Evolutionary conservation across 2,329 filamentous ascomycete species (phyloP).

Genomic region (Botrytis elliptica): DNA sequence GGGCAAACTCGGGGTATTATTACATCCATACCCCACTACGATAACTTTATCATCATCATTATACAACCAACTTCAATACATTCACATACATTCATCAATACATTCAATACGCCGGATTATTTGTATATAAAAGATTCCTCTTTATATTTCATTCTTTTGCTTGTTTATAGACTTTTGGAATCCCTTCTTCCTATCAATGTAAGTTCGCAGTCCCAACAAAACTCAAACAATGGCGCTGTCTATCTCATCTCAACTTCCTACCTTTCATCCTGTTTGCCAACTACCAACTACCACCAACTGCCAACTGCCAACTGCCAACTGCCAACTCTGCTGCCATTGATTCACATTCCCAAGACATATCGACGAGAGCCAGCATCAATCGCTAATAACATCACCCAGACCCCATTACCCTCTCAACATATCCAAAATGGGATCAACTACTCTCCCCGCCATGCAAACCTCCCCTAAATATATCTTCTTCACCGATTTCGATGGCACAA

Average conservation of each 20-base stretch:
- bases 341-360: not conserved
- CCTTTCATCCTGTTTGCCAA: not conserved
- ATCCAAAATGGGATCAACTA: slow-evolving; percentile 35
- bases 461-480: slow-evolving; percentile 95
- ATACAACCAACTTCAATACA: not conserved
- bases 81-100: not conserved
- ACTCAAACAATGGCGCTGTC: not conserved
- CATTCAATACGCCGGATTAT: not conserved
- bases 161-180: not conserved
- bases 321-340: not conserved
- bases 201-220: not conserved
- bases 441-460: slow-evolving; percentile 58
- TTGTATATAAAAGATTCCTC: not conserved
- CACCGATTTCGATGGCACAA: slow-evolving; percentile 97
- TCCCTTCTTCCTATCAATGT: not conserved
- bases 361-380: not conserved
- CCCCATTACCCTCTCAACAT: not conserved
- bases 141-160: not conserved
- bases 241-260: not conserved
- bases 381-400: not conserved
- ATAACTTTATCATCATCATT: not conserved
- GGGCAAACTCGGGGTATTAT: not conserved
- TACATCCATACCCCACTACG: not conserved
- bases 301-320: not conserved
- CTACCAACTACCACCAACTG: not conserved